Percentiles rank a stretch among this genome's conserved stretches.
Evolutionary conservation across 2,329 filamentous ascomycete species (phyloP).

Genomic region (Allantophomopsis cytisporea): DNA sequence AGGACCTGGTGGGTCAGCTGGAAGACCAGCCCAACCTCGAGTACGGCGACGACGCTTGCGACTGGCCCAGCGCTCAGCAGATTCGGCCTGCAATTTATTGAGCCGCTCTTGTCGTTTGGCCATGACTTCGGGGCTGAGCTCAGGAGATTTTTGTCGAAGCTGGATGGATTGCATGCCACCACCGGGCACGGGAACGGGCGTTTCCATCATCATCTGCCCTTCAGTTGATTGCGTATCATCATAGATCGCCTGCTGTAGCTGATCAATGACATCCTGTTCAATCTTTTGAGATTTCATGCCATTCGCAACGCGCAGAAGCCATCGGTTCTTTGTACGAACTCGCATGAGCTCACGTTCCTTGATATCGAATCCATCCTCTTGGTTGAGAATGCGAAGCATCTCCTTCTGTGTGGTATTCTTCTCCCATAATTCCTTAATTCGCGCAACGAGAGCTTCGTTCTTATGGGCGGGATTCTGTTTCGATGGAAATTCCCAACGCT

Average conservation of each 20-base stretch:
- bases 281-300: conserved; percentile 32
- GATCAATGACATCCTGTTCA: conserved; percentile 17
- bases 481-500: conserved; percentile 64
- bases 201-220: conserved; percentile 11
- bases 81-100: conserved; percentile 40
- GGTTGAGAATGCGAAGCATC: conserved; percentile 56
- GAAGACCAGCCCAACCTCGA: conserved; percentile 52
- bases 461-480: conserved; percentile 63
- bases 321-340: conserved; percentile 54
- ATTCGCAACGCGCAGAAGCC: conserved; percentile 48
- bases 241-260: conserved; percentile 18
- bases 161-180: not conserved
- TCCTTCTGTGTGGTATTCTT: conserved; percentile 57
- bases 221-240: conserved; percentile 14
- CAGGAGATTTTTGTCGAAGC: conserved; percentile 14
- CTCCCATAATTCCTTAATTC: conserved; percentile 69
- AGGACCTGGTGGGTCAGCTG: conserved; percentile 52
- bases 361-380: conserved; percentile 58
- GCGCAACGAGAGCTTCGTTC: conserved; percentile 49
- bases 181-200: conserved; percentile 3
- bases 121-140: conserved; percentile 29
- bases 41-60: conserved; percentile 57
- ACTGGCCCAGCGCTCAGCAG: conserved; percentile 44
- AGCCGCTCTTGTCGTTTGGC: conserved; percentile 39
- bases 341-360: conserved; percentile 58